phyloP scores from a whole-genome alignment of 2,329 filamentous ascomycete species.

The Pseudogymnoascus sp. region DNA sequence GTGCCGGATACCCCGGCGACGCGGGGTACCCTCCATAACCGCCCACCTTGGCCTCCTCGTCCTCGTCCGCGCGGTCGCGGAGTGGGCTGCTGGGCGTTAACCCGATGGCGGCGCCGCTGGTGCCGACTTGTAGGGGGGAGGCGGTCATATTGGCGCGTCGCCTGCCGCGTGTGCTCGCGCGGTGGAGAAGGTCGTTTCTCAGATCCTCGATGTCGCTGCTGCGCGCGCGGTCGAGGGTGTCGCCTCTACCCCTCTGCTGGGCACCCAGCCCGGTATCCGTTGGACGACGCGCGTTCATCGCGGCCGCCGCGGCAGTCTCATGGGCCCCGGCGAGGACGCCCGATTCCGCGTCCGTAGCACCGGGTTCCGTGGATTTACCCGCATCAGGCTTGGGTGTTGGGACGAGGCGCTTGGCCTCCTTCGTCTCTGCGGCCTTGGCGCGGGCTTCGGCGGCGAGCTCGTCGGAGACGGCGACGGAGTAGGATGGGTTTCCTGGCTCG shows the following conservation, averaged over 20 bases:
- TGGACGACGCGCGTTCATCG: slow-evolving; percentile 23
- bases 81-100: neutral
- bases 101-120: neutral
- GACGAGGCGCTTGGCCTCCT: slow-evolving; percentile 58
- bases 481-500: slow-evolving; percentile 66
- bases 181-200: slow-evolving; percentile 21
- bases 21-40: neutral
- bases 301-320: slow-evolving; percentile 34
- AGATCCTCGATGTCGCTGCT: slow-evolving; percentile 19
- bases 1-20: neutral
- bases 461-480: slow-evolving; percentile 69
- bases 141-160: slow-evolving; percentile 9
- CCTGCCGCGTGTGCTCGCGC: slow-evolving; percentile 22
- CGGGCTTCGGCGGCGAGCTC: slow-evolving; percentile 56
- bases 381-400: slow-evolving; percentile 31
- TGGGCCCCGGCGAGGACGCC: slow-evolving; percentile 18
- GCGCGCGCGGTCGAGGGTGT: slow-evolving; percentile 12
- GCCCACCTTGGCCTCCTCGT: neutral
- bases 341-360: slow-evolving; percentile 14
- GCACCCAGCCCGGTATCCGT: slow-evolving; percentile 21
- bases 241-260: slow-evolving; percentile 10
- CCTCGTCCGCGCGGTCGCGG: neutral
- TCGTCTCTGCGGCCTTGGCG: slow-evolving; percentile 47
- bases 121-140: slow-evolving; percentile 14
- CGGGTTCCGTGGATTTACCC: neutral